Base-by-base conservation (phyloP, 2,329 filamentous ascomycete species). In the Furcasterigmium furcatum region DNA sequence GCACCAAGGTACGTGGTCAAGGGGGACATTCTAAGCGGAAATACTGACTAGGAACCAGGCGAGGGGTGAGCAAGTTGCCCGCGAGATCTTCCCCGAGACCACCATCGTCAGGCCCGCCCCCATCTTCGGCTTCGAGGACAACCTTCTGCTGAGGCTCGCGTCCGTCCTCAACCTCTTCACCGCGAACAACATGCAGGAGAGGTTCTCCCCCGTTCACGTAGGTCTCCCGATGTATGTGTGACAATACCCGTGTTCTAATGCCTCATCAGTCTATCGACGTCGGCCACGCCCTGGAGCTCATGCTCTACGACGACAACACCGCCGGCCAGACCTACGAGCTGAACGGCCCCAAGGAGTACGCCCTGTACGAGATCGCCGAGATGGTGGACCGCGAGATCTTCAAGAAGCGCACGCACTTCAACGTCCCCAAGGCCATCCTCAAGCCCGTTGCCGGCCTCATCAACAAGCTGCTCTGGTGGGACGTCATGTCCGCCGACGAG, bases 21-120 rank as follows among this genome's bases (percentile, higher is more conserved):
- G n/a, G n/a, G n/a, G n/a, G n/a, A n/a, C n/a, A n/a, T n/a, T n/a
- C n/a, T n/a, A n/a, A 9, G 10, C 6, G 21, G 10, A 6, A 19
- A 18, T 30, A 42, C 53, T 58, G 46, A 60, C 49, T 12, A 41
- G 35, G 25, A 41, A 13, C 20, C 50, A 87, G 87, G 91, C 77
- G 49, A 80, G 77, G 61, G 88, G 88, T 55, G 94, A 99, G 73
- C 76, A 86, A 63, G 80, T 95, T 41, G 94, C 85, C 38, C 85
- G 92, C 51, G 82, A 79, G 58, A 91, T 97, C 63, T 99, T 91
- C 74, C 94, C 94, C 21, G 94, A 99, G 72, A 95, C 94, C 16
- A 99, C 94, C 38, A 91, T 99, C 57, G 94, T 99, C 53, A 84
- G 94, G 52, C 94, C 94, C 38, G 88, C 92, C 12, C 94, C 91